Evolutionary conservation across 2,329 filamentous ascomycete species (phyloP).

Genomic region (Davidsoniella neocaledoniae): DNA sequence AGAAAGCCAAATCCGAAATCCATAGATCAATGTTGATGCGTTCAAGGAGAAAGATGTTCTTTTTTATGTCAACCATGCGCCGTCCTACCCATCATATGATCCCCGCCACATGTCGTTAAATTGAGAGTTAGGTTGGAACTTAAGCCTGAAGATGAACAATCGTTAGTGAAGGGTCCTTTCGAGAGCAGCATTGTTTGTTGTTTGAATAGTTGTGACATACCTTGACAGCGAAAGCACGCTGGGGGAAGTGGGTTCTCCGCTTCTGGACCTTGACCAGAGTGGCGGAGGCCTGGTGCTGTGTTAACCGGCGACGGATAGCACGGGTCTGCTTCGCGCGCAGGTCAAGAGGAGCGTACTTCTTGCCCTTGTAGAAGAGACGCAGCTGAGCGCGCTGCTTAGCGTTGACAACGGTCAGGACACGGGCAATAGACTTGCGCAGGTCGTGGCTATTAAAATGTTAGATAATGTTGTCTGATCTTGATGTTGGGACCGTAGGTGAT

Average conservation of each 20-base stretch:
- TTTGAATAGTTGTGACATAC: constrained; percentile 25
- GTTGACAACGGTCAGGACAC: constrained; percentile 98
- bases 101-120: constrained; percentile 12
- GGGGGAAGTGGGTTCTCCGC: constrained; percentile 88
- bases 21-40: constrained; percentile 13
- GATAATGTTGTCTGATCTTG: too few relatives aligned
- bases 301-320: constrained; percentile 89
- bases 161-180: background rate
- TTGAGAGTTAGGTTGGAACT: constrained; percentile 10
- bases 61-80: constrained; percentile 13
- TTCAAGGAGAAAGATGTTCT: constrained; percentile 12
- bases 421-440: constrained; percentile 97
- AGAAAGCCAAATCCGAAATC: constrained; percentile 13
- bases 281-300: constrained; percentile 72
- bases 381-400: constrained; percentile 97
- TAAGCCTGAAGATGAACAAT: constrained; percentile 7
- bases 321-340: constrained; percentile 97
- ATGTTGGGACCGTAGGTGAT: background rate
- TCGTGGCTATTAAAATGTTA: constrained; percentile 53
- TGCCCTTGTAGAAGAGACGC: constrained; percentile 98
- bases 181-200: background rate
- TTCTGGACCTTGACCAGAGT: constrained; percentile 93
- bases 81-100: constrained; percentile 13
- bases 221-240: constrained; percentile 99
- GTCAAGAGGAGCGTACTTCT: constrained; percentile 98